Evolutionary conservation across 768 basidiomycete species (phyloP).

Genomic region (Mycena kentingensis): DNA sequence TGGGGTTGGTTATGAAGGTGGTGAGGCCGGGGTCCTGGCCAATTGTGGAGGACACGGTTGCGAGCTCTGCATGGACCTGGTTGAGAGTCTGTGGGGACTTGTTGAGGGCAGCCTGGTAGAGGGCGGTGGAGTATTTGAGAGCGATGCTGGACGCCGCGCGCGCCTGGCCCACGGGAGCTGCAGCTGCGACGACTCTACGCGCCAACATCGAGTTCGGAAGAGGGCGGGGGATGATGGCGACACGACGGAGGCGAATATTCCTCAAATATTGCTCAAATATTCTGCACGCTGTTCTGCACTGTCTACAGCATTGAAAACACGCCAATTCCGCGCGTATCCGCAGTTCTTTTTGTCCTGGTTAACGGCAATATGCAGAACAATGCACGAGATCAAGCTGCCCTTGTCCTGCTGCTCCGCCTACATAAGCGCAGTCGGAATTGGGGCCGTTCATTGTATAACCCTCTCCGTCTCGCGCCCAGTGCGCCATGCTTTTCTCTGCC

Average conservation of each 20-base stretch:
- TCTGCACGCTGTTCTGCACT: no score
- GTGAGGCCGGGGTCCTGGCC: slow-evolving; percentile 63
- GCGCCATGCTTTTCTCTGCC: slow-evolving; percentile 49
- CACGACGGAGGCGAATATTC: background rate
- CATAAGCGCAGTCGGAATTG: no score
- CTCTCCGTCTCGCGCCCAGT: no score
- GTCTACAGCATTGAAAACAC: no score
- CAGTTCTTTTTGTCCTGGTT: no score
- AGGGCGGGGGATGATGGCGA: background rate
- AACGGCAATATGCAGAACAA: no score
- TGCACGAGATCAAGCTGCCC: no score
- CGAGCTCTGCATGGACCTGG: slow-evolving; percentile 86
- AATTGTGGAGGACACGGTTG: slow-evolving; percentile 68
- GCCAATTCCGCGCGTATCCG: no score
- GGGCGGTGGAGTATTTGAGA: slow-evolving; percentile 81
- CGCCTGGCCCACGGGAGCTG: slow-evolving; percentile 57
- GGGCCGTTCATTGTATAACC: no score
- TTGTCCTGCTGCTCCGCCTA: no score
- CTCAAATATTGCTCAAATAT: no score
- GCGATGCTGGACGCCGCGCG: slow-evolving; percentile 80
- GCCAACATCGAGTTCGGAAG: slow-evolving; percentile 47
- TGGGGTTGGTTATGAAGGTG: slow-evolving; percentile 86
- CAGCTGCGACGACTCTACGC: slow-evolving; percentile 47
- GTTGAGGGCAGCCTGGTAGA: slow-evolving; percentile 77
- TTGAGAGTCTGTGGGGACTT: slow-evolving; percentile 82